Evolutionary conservation across 202 grass and related monocot species (phyloP), one percentile per base, ranked within the genome.

Genomic region (Carex sylvatica): DNA sequence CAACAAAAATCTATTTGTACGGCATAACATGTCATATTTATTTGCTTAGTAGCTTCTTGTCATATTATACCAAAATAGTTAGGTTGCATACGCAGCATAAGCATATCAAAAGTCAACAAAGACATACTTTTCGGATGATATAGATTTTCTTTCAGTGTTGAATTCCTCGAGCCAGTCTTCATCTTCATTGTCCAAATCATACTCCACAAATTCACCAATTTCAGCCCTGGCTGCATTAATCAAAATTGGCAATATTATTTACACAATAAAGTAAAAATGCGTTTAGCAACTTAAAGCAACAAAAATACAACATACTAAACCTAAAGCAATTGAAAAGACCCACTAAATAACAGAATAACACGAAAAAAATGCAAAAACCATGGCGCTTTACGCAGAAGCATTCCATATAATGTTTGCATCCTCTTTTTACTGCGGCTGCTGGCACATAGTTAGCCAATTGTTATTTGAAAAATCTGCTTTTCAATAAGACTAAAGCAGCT

Each of bases 151-250:
- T 82, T 99, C 96, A 52, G 89, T 84, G 70, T 99, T 95, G 19
- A 91, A 91, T 46, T 93, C 89, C 66, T 96, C 91, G 79, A 99
- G 96, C 96, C 96, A 99, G 36, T 93, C 93, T 61, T 96, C 96
- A 78, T 96, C 96, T 84, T 98, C 96, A 65, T 92, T 90, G 70
- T 98, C 96, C 73, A 98, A 80, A 83, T 98, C 92, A 87, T 99
- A 99, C 84, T 99, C 96, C 0, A 96, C 88, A 82, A 99, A 99
- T 85, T 99, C 96, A 74, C 96, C 78, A 15, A 96, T 88, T 46
- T 99, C 96, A 70, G 89, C 85, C 83, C 96, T 90, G 66, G 89
- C 96, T 99, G 93, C 80, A 88, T 80, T 58, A 28, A 71, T 68
- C 38, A 84, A 59, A 47, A 52, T 61, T 35, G 36, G 33, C 30